Percentiles rank a stretch among this genome's conserved stretches.
Conservation (phyloP, 257 asterid species). For the Primulina tabacum region DNA sequence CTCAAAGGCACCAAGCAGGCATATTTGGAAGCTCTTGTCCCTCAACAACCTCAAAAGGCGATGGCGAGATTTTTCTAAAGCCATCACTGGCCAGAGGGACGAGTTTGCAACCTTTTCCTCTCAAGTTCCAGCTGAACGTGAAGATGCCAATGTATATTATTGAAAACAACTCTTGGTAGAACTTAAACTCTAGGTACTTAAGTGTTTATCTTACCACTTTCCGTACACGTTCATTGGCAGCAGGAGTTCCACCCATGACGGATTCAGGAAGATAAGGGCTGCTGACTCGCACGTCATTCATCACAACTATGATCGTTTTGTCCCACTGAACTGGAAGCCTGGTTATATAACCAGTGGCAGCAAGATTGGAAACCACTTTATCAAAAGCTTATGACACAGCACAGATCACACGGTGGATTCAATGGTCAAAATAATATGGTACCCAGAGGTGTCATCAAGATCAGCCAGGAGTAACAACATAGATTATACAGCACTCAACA, state of each 20-base stretch:
- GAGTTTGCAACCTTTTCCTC: conserved; percentile 58
- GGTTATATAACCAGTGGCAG: conserved; percentile 25
- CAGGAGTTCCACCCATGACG: conserved; percentile 83
- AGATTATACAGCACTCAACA: not conserved
- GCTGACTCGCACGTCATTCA: conserved; percentile 95
- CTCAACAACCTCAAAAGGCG: not conserved
- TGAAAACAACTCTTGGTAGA: not conserved
- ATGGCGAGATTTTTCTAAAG: not conserved
- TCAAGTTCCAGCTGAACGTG: conserved; percentile 60
- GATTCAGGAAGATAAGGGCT: conserved; percentile 93
- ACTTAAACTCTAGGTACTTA: not conserved
- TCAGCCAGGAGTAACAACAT: not conserved
- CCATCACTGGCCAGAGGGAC: conserved; percentile 32
- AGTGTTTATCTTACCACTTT: conserved; percentile 72
- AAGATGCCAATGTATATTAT: not conserved
- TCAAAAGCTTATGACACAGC: not conserved
- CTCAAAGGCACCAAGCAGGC: too few species aligned
- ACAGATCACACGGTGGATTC: conserved; percentile 1
- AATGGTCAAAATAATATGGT: not conserved
- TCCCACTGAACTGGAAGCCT: conserved; percentile 99
- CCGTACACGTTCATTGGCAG: conserved; percentile 94
- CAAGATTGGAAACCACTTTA: conserved; percentile 5
- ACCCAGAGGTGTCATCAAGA: not conserved
- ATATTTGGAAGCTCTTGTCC: not conserved
- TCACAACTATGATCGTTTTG: conserved; percentile 79